Evolutionary conservation across 768 basidiomycete genomes (phyloP).

Genomic region (Tricholoma hemisulphureum): DNA sequence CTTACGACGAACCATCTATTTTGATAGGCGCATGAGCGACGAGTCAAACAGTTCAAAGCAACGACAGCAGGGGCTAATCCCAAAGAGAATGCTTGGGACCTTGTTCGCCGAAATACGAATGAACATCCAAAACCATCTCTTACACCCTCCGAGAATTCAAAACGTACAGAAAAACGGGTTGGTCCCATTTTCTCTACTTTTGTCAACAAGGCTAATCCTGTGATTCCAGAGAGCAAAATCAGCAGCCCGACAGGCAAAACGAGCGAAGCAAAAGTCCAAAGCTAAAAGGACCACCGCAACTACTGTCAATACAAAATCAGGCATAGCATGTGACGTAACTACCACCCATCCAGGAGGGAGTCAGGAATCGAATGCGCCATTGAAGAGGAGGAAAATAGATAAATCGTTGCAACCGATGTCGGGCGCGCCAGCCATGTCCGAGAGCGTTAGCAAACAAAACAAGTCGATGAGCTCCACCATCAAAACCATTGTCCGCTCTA

Average conservation of each 20-base stretch:
- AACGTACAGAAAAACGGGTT: slow-evolving; percentile 64
- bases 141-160: slow-evolving; percentile 39
- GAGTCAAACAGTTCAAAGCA: slow-evolving; percentile 48
- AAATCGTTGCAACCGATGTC: slow-evolving; percentile 6
- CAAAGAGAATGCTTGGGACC: slow-evolving; percentile 47
- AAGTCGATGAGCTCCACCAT: slow-evolving; percentile 15
- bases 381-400: slow-evolving; percentile 17
- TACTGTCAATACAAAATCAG: not conserved
- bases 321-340: not conserved
- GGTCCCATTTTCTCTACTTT: slow-evolving; percentile 8
- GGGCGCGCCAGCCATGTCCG: not conserved
- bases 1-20: slow-evolving; percentile 8
- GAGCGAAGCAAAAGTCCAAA: slow-evolving; percentile 49
- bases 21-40: slow-evolving; percentile 61
- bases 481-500: slow-evolving; percentile 36
- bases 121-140: slow-evolving; percentile 27
- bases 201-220: not conserved
- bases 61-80: slow-evolving; percentile 41
- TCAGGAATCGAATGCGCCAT: slow-evolving; percentile 3
- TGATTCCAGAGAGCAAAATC: slow-evolving; percentile 46
- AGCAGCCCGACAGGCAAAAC: slow-evolving; percentile 43
- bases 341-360: not conserved
- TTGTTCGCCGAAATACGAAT: slow-evolving; percentile 30
- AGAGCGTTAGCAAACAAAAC: slow-evolving; percentile 3
- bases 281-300: slow-evolving; percentile 12